These are phyloP conservation scores for Magnolia sinica DNA, from an alignment of 164 flowering plant genomes.

Conservation along the genomic window DNA sequence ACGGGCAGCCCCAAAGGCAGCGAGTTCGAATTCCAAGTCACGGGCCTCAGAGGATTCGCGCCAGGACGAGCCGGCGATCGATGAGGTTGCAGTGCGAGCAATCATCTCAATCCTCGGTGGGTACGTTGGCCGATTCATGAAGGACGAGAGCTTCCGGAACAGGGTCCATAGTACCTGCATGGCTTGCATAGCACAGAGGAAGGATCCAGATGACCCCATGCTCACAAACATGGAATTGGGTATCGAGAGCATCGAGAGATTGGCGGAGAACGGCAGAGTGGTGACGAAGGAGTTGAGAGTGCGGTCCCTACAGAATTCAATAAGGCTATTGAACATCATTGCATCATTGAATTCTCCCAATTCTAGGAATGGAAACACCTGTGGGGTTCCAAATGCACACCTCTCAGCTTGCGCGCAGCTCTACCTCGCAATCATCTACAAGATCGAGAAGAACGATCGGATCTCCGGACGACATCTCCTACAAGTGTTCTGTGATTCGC, in stretches of 20 bases:
- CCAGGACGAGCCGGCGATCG: conserved; percentile 43
- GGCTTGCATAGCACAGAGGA: conserved; percentile 29
- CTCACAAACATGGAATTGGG: conserved; percentile 46
- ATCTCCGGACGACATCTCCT: conserved; percentile 54
- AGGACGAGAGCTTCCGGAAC: conserved; percentile 39
- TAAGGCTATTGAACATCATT: conserved; percentile 38
- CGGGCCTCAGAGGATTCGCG: background rate
- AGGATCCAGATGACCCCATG: conserved; percentile 26
- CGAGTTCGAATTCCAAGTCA: conserved; percentile 20
- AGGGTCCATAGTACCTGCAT: conserved; percentile 30
- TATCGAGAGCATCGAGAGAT: conserved; percentile 39
- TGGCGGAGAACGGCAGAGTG: conserved; percentile 20
- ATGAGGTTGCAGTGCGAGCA: conserved; percentile 48
- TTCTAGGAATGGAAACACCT: conserved; percentile 25
- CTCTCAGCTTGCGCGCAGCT: conserved; percentile 66
- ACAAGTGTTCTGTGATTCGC: conserved; percentile 59
- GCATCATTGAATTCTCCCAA: conserved; percentile 40
- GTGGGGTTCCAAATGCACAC: conserved; percentile 42
- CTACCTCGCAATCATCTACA: conserved; percentile 55
- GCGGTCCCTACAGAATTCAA: conserved; percentile 31
- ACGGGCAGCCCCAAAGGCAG: conserved; percentile 24
- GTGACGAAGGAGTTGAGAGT: conserved; percentile 31
- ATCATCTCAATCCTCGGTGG: conserved; percentile 60
- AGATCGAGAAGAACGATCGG: conserved; percentile 55
- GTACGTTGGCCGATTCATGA: conserved; percentile 41